Percentiles rank a stretch among this genome's conserved stretches.
Evolutionary conservation across 148 eudicot genomes (phyloP).

Genomic region (Fallopia convolvulus): DNA sequence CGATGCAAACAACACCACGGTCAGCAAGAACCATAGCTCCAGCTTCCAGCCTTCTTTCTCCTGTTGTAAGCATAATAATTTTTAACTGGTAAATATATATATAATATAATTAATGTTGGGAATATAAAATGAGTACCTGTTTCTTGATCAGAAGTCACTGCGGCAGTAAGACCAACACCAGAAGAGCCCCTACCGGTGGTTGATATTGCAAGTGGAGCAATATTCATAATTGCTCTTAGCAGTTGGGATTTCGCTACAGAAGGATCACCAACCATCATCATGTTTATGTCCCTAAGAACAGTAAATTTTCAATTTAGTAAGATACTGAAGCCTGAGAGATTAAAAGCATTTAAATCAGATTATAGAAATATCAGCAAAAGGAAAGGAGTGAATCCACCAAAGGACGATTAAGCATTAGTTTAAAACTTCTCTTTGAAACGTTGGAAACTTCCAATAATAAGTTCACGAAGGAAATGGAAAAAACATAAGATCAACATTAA

Average conservation of each 20-base stretch:
- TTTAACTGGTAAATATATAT: not conserved
- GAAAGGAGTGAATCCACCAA: not conserved
- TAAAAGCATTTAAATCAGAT: not conserved
- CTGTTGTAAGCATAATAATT: constrained; percentile 26
- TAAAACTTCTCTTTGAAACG: not conserved
- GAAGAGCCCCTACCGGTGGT: constrained; percentile 99
- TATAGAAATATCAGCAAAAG: not conserved
- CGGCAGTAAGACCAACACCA: constrained; percentile 99
- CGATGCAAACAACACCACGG: constrained; percentile 96
- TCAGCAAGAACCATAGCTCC: constrained; percentile 99
- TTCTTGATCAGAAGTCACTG: constrained; percentile 98
- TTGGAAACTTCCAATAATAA: not conserved
- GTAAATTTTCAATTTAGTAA: not conserved
- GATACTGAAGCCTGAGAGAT: not conserved
- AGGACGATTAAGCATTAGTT: not conserved
- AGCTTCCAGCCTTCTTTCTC: constrained; percentile 97
- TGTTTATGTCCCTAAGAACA: constrained; percentile 75
- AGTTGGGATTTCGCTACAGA: constrained; percentile 99
- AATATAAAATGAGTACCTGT: constrained; percentile 49
- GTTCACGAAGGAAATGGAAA: not conserved
- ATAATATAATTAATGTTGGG: not conserved
- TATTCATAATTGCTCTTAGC: constrained; percentile 93
- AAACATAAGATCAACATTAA: constrained; percentile 5
- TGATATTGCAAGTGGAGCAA: constrained; percentile 97
- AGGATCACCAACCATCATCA: constrained; percentile 99